Evolutionary conservation across 2,329 filamentous ascomycete species (phyloP).

Genomic region (Fusarium sp.): DNA sequence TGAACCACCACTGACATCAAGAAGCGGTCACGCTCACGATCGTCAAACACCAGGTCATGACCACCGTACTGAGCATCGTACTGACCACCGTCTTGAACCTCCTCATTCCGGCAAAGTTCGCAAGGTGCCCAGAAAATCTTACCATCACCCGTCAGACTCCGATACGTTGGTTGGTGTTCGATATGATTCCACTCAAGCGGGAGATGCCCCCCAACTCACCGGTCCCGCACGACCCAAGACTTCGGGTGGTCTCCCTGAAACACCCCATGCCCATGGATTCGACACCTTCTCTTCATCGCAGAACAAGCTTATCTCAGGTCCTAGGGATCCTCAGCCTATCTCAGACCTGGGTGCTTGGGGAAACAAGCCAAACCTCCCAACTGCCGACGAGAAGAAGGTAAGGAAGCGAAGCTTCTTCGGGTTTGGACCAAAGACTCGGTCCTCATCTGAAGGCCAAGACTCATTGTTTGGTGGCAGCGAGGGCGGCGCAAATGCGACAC

Average conservation of each 20-base stretch:
- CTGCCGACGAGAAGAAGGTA: slow-evolving; percentile 78
- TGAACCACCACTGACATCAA: slow-evolving; percentile 46
- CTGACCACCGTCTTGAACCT: slow-evolving; percentile 37
- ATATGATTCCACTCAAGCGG: slow-evolving; percentile 66
- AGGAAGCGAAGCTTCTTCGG: slow-evolving; percentile 84
- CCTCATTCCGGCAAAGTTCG: slow-evolving; percentile 42
- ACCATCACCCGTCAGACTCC: slow-evolving; percentile 53
- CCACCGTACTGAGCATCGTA: slow-evolving; percentile 4
- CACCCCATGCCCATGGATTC: slow-evolving; percentile 47
- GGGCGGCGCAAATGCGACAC: slow-evolving; percentile 58
- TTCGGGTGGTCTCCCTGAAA: slow-evolving; percentile 50
- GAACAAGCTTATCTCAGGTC: slow-evolving; percentile 76
- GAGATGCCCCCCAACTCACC: slow-evolving; percentile 60
- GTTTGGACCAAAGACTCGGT: slow-evolving; percentile 70
- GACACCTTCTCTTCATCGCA: slow-evolving; percentile 54
- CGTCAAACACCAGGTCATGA: slow-evolving; percentile 51
- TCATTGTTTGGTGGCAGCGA: slow-evolving; percentile 63
- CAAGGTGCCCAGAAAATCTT: slow-evolving; percentile 49
- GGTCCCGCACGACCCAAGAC: slow-evolving; percentile 53
- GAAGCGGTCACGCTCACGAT: slow-evolving; percentile 51
- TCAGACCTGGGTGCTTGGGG: slow-evolving; percentile 87
- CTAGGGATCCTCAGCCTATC: slow-evolving; percentile 85
- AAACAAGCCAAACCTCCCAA: slow-evolving; percentile 71
- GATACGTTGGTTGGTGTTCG: slow-evolving; percentile 67
- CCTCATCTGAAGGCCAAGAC: slow-evolving; percentile 69